A percentile compares a stretch with the other conserved stretches of the same genome.
Evolutionary conservation across 2,329 filamentous ascomycete species (phyloP).

Genomic region (Elsinoe batatas): DNA sequence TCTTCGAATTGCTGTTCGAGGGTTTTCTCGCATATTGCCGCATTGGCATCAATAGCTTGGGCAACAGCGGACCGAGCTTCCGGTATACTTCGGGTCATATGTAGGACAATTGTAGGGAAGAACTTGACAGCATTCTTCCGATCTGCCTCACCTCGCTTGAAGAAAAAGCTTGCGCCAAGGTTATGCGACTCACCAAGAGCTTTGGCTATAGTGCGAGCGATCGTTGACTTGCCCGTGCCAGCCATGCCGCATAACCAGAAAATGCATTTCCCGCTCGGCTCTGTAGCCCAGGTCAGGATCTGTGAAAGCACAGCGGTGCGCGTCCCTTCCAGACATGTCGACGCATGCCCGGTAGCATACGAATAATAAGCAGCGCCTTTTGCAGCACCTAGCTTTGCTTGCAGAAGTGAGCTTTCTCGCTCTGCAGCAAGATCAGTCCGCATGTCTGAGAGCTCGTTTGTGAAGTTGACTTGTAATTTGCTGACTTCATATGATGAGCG

Average conservation of each 20-base stretch:
- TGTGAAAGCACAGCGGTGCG: neutral
- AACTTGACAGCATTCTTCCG: neutral
- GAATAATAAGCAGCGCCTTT: neutral
- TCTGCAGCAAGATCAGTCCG: neutral
- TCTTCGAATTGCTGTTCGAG: neutral
- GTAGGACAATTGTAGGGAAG: neutral
- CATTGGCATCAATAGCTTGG: neutral
- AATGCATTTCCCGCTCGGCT: conserved; percentile 14
- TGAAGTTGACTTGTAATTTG: neutral
- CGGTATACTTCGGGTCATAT: neutral
- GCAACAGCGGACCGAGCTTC: neutral
- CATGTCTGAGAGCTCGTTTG: neutral
- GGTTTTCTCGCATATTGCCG: neutral
- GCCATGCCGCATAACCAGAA: conserved; percentile 28
- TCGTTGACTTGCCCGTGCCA: conserved; percentile 28
- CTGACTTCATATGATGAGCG: neutral
- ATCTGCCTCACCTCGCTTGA: conserved; percentile 16
- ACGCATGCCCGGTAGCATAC: neutral
- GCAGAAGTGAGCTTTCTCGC: neutral
- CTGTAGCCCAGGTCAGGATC: neutral
- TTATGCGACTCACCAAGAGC: conserved; percentile 11
- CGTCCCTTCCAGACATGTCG: neutral
- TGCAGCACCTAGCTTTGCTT: neutral
- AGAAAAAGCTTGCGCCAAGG: conserved; percentile 20
- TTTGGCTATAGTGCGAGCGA: conserved; percentile 24